These are phyloP conservation scores for Ophiosphaerella narmari DNA, from an alignment of 2,329 filamentous ascomycete genomes.

Conservation along the genomic window DNA sequence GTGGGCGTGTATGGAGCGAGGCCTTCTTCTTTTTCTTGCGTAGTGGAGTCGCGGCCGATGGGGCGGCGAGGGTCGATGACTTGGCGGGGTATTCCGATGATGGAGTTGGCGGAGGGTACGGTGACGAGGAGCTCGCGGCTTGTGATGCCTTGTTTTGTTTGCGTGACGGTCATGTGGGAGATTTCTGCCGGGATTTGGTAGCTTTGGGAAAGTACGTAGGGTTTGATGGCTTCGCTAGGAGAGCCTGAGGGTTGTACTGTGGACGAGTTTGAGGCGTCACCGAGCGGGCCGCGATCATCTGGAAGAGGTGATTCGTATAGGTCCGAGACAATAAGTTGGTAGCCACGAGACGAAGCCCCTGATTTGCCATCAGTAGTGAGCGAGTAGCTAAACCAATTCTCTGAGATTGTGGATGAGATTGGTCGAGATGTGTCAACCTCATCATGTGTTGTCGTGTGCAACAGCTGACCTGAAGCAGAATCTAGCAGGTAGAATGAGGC, in stretches of 20 bases:
- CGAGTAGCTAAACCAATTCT: slow-evolving; percentile 95
- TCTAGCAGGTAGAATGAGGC: slow-evolving; percentile 82
- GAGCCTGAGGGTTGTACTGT: slow-evolving; percentile 69
- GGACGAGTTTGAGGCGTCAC: slow-evolving; percentile 73
- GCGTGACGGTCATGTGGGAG: slow-evolving; percentile 77
- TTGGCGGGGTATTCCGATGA: slow-evolving; percentile 78
- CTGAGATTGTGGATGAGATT: slow-evolving; percentile 78
- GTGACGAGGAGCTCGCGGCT: slow-evolving; percentile 80
- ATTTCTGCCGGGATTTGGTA: slow-evolving; percentile 83
- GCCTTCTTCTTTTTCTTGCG: slow-evolving; percentile 81
- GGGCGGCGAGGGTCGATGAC: slow-evolving; percentile 86
- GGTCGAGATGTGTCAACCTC: slow-evolving; percentile 75
- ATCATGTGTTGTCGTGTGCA: slow-evolving; percentile 71
- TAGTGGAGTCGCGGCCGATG: slow-evolving; percentile 79
- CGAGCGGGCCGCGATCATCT: slow-evolving; percentile 83
- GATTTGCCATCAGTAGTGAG: slow-evolving; percentile 62
- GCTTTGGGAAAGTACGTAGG: slow-evolving; percentile 77
- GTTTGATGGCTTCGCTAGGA: slow-evolving; percentile 63
- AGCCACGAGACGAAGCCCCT: slow-evolving; percentile 70
- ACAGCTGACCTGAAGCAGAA: slow-evolving; percentile 78
- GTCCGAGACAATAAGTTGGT: slow-evolving; percentile 84
- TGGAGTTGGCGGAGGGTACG: slow-evolving; percentile 71
- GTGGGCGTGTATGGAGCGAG: slow-evolving; percentile 74
- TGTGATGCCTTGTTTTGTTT: slow-evolving; percentile 90
- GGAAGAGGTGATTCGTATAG: slow-evolving; percentile 83